Evolutionary conservation across 31 red algal species (phyloP).

Genomic region (Porphyra umbilicalis): DNA sequence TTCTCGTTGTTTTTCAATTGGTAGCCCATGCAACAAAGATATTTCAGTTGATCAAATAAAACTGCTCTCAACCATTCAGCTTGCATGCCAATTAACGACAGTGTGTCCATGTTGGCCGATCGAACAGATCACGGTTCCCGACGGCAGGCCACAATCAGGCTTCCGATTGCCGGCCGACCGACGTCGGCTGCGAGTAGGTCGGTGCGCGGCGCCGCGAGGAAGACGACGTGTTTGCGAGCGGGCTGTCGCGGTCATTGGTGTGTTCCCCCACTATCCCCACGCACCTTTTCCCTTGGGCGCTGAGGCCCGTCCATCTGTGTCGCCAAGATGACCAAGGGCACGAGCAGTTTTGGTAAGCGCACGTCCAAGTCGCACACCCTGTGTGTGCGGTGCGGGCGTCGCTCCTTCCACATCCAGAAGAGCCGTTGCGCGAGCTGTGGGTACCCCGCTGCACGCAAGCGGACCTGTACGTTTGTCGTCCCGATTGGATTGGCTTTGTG

Average conservation of each 20-base stretch:
- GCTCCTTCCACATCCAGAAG: slow-evolving; percentile 94
- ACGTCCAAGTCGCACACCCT: slow-evolving; percentile 88
- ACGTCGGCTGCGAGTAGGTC: neutral
- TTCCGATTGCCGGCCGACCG: neutral
- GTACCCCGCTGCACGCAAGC: slow-evolving; percentile 74
- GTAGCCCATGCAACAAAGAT: too few species aligned
- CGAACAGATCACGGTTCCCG: neutral
- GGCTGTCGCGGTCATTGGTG: neutral
- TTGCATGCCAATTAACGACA: neutral
- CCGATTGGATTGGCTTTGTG: neutral
- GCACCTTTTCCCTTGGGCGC: neutral
- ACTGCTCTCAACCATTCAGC: too few species aligned
- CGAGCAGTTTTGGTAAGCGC: slow-evolving; percentile 76
- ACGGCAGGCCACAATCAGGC: neutral
- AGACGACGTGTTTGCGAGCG: neutral
- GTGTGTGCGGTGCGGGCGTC: slow-evolving; percentile 84
- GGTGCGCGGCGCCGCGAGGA: neutral
- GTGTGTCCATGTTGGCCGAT: neutral
- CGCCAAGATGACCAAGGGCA: slow-evolving; percentile 63
- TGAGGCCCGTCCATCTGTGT: neutral
- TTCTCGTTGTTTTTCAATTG: too few species aligned
- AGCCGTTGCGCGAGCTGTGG: slow-evolving; percentile 79
- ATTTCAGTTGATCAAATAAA: too few species aligned
- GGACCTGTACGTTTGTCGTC: slow-evolving; percentile 37
- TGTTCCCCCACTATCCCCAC: neutral